A percentile compares a stretch with the other conserved stretches of the same genome.
Evolutionary conservation across 257 asterid species (phyloP).

Genomic region (Ajuga chamaepitys): DNA sequence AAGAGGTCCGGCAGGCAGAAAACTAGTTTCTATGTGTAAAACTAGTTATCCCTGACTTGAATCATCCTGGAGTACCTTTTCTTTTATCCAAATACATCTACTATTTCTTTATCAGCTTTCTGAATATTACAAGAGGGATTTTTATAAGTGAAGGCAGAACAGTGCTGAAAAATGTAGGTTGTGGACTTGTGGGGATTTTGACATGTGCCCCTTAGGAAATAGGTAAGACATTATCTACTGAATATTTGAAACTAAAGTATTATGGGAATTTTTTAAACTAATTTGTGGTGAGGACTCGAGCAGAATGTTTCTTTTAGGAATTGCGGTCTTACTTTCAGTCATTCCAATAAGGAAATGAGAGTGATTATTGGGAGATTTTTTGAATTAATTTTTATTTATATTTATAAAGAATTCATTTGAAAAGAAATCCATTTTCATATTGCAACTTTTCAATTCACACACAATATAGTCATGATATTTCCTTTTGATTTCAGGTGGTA

Average conservation of each 20-base stretch:
- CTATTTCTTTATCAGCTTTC: no score
- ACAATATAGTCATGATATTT: slow-evolving; percentile 6
- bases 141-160: no score
- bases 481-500: slow-evolving; percentile 54
- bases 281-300: background rate
- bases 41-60: no score
- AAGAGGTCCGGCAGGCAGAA: no score
- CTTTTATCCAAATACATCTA: no score
- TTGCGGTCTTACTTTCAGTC: background rate
- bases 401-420: background rate
- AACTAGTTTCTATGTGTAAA: no score
- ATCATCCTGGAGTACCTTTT: no score
- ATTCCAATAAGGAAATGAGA: background rate
- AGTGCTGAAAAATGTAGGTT: background rate
- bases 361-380: background rate
- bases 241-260: background rate
- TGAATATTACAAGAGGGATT: no score
- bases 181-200: background rate
- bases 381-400: background rate
- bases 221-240: background rate
- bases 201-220: background rate
- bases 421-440: background rate
- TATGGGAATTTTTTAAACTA: background rate
- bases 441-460: background rate
- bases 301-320: background rate